Conservation (phyloP, 2,329 filamentous ascomycete species). For the Aspergillus sp. region DNA sequence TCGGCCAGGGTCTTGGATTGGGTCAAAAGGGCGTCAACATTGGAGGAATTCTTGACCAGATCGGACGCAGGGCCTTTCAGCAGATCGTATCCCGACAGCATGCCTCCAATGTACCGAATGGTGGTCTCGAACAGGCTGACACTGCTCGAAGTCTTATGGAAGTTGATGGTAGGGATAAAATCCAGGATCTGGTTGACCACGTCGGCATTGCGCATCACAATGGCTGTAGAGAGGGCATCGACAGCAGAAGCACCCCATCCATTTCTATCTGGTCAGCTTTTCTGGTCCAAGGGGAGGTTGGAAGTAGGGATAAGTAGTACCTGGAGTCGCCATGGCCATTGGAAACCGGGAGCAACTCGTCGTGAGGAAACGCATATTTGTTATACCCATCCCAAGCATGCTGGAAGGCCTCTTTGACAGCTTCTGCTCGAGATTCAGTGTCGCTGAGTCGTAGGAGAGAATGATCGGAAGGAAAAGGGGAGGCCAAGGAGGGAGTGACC, state of each 20-base stretch:
- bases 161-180: slow-evolving; percentile 68
- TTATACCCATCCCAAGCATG: slow-evolving; percentile 70
- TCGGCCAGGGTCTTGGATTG: slow-evolving; percentile 69
- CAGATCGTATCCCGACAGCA: slow-evolving; percentile 67
- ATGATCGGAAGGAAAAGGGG: slow-evolving; percentile 13
- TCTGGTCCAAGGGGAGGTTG: not conserved
- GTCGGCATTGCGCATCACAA: slow-evolving; percentile 66
- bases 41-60: slow-evolving; percentile 43
- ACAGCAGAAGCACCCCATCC: slow-evolving; percentile 81
- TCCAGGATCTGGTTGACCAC: slow-evolving; percentile 68
- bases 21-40: slow-evolving; percentile 56
- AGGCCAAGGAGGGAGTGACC: slow-evolving; percentile 15
- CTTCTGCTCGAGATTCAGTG: slow-evolving; percentile 43
- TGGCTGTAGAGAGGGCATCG: slow-evolving; percentile 73
- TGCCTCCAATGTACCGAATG: slow-evolving; percentile 78
- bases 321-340: slow-evolving; percentile 65
- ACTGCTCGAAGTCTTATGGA: slow-evolving; percentile 53
- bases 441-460: slow-evolving; percentile 3
- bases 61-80: slow-evolving; percentile 61
- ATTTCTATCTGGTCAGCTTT: slow-evolving; percentile 51
- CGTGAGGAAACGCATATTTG: slow-evolving; percentile 69
- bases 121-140: slow-evolving; percentile 87
- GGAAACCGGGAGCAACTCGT: slow-evolving; percentile 66
- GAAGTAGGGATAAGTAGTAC: slow-evolving; percentile 39
- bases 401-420: slow-evolving; percentile 65